phyloP scores from a whole-genome alignment of 176 grass and related monocot genomes.

The Microstegium vimineum region DNA sequence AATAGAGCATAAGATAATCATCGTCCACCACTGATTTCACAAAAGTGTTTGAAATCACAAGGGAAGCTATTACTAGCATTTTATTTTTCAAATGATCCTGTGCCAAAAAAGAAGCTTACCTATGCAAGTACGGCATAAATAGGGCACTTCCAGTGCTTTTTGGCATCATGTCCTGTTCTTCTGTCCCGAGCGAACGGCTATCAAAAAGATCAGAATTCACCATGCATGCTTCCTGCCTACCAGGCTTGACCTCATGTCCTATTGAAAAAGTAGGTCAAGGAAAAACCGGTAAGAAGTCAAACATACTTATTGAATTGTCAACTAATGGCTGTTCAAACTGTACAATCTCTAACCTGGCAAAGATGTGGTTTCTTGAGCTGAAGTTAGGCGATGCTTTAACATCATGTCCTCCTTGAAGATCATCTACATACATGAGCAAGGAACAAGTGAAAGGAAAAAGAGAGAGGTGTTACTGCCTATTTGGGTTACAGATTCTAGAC shows the following conservation, averaged over 20 bases:
- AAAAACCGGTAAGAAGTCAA: background rate
- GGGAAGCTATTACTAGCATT: background rate
- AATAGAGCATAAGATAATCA: background rate
- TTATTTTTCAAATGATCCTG: background rate
- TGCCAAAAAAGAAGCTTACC: conserved; percentile 20
- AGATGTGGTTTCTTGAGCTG: conserved; percentile 32
- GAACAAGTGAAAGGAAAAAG: background rate
- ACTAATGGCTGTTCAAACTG: background rate
- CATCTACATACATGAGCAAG: conserved; percentile 28
- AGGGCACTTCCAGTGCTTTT: conserved; percentile 21
- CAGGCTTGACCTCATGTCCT: conserved; percentile 49
- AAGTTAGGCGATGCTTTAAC: conserved; percentile 34
- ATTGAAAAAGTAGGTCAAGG: background rate
- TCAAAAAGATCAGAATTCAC: conserved; percentile 17
- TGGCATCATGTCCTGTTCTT: conserved; percentile 25
- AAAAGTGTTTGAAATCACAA: background rate
- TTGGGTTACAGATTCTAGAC: conserved; percentile 1
- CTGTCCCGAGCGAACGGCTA: conserved; percentile 30
- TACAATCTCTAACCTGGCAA: conserved; percentile 35
- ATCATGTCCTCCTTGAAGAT: conserved; percentile 54
- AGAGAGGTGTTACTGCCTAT: background rate
- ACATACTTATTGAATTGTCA: background rate
- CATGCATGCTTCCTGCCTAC: conserved; percentile 34
- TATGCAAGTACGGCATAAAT: conserved; percentile 45
- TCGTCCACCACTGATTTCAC: background rate